Evolutionary conservation across 2,329 filamentous ascomycete genomes (phyloP).

Genomic region (Ophidiomyces ophidiicola): DNA sequence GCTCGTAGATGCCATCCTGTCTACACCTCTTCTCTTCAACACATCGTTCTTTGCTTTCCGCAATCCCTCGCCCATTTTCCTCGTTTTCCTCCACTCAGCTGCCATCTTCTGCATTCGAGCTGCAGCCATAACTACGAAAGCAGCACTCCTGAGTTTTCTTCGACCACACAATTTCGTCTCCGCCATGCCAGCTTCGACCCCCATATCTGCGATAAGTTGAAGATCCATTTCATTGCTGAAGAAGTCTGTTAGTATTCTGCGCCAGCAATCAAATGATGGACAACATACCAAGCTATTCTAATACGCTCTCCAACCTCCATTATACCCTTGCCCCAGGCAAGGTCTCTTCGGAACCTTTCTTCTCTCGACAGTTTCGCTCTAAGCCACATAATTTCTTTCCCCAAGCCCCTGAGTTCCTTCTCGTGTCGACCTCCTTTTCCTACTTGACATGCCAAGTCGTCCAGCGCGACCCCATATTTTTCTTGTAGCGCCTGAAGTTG

Average conservation of each 20-base stretch:
- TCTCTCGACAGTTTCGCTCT: constrained; percentile 70
- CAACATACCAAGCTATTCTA: constrained; percentile 62
- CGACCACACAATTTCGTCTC: constrained; percentile 24
- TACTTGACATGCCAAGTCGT: constrained; percentile 32
- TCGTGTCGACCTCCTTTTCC: constrained; percentile 38
- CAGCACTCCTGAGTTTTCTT: constrained; percentile 33
- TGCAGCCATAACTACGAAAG: constrained; percentile 33
- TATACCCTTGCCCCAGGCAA: constrained; percentile 78
- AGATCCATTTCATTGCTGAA: constrained; percentile 83
- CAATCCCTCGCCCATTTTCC: constrained; percentile 33
- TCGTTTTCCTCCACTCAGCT: constrained; percentile 34
- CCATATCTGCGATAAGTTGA: constrained; percentile 71
- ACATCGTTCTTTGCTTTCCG: constrained; percentile 33
- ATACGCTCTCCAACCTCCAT: constrained; percentile 63
- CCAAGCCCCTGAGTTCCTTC: constrained; percentile 65
- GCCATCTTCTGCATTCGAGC: constrained; percentile 37
- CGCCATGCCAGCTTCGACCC: constrained; percentile 41
- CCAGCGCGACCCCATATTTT: constrained; percentile 51
- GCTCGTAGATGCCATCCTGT: constrained; percentile 10
- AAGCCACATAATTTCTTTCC: constrained; percentile 84
- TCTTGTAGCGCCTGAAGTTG: constrained; percentile 41
- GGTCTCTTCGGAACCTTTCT: constrained; percentile 62
- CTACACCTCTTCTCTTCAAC: constrained; percentile 27
- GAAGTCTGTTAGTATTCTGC: constrained; percentile 13
- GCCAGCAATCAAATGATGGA: neutral